Base-by-base conservation (phyloP, 257 asterid species). In the Nicotiana undulata region DNA sequence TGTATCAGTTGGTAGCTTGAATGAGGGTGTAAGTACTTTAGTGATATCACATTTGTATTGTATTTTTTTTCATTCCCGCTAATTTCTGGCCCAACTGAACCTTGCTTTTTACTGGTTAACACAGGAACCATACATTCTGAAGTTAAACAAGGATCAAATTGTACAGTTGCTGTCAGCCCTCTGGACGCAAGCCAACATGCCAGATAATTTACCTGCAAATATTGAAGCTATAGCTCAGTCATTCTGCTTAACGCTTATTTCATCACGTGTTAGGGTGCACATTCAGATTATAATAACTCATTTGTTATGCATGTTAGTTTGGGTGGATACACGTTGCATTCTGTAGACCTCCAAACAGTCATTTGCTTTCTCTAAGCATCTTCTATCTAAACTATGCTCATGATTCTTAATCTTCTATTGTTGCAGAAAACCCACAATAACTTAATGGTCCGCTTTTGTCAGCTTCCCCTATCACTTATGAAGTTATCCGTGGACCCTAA, bases 161-260 rank as follows among this genome's bases (percentile, higher is more conserved):
- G 85, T 87, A 77, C 99, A 93, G 85, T 80, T 96, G 88, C 89
- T 96, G 63, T 91, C 96, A 76, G 94, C 93, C 81, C 89, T 96
- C 72, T 96, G 97, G 99, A 83, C 91, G 63, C 97, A 94, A 90
- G 89, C 92, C 82, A 90, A 84, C 86, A 91, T 90, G 86, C 89
- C 92, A 46, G 93, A 96, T 85, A 96, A 94, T 84, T 64, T 84
- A 52, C 99, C 99, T 67, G 90, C 97, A 79, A 94, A 96, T 87
- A 76, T 92, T 63, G 99, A 93, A 92, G 96, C 98, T 75, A 89
- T 93, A 12, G 92, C 97, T n/a, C 97, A 92, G 90, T 90, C 99
- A 46, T 96, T 96, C 91, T 94, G 94, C 85, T 85, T 91, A 75
- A 88, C 92, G 18, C 92, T 94, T 17, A 81, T 90, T 81, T 88